A percentile compares a stretch with the other conserved stretches of the same genome.
phyloP scores from a whole-genome alignment of 2,329 filamentous ascomycete species.

The Simplicillium aogashimaense region DNA sequence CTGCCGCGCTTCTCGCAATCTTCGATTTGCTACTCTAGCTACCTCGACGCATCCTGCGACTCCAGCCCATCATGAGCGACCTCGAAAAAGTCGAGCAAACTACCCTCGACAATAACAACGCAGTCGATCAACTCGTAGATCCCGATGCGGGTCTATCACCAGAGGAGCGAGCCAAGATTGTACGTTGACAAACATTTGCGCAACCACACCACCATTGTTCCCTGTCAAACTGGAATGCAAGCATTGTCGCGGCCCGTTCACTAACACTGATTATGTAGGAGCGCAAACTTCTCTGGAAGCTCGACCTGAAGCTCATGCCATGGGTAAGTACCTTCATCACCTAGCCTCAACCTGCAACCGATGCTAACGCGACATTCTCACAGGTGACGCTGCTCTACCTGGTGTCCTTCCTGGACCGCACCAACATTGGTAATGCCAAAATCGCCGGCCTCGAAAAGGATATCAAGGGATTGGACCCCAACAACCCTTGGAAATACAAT shows the following conservation, averaged over 20 bases:
- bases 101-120: slow-evolving; percentile 16
- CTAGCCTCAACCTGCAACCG: neutral
- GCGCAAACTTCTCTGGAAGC: slow-evolving; percentile 48
- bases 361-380: neutral
- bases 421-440: slow-evolving; percentile 67
- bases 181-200: slow-evolving; percentile 24
- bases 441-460: slow-evolving; percentile 44
- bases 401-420: slow-evolving; percentile 64
- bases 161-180: slow-evolving; percentile 51
- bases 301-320: slow-evolving; percentile 52
- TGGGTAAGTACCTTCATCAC: slow-evolving; percentile 28
- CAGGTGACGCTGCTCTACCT: slow-evolving; percentile 62
- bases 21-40: too few relatives aligned
- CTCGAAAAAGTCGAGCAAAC: slow-evolving; percentile 18
- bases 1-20: too few relatives aligned
- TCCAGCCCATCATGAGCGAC: slow-evolving; percentile 19
- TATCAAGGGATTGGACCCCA: slow-evolving; percentile 43
- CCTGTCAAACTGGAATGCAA: neutral
- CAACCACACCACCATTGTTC: neutral
- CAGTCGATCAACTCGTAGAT: slow-evolving; percentile 18
- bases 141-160: slow-evolving; percentile 53
- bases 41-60: too few relatives aligned
- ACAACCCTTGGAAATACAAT: slow-evolving; percentile 53
- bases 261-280: slow-evolving; percentile 33
- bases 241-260: neutral